A percentile compares a stretch with the other conserved stretches of the same genome.
Evolutionary conservation across 352 stramenopile genomes (phyloP).

Genomic region (Phytophthora tentaculata): DNA sequence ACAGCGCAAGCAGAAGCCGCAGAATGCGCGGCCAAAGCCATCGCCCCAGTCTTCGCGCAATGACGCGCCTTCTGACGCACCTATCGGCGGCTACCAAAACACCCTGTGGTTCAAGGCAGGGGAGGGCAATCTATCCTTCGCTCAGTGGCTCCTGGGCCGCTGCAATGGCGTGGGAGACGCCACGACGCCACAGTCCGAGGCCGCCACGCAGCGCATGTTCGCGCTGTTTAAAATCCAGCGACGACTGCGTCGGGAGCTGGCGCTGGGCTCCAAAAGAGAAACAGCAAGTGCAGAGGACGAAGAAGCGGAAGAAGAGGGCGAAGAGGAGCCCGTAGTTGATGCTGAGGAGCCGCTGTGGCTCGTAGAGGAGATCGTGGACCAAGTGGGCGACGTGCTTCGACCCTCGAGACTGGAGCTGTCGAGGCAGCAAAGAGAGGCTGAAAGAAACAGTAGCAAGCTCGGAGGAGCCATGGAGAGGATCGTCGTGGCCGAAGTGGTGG

Average conservation of each 20-base stretch:
- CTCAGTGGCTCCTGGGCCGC: slow-evolving; percentile 67
- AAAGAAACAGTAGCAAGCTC: slow-evolving; percentile 30
- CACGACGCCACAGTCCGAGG: slow-evolving; percentile 35
- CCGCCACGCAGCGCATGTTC: slow-evolving; percentile 41
- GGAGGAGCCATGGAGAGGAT: slow-evolving; percentile 43
- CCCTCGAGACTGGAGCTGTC: slow-evolving; percentile 36
- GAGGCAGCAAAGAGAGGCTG: slow-evolving; percentile 26
- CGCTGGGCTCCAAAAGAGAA: slow-evolving; percentile 28
- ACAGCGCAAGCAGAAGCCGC: slow-evolving; percentile 31
- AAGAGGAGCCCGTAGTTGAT: slow-evolving; percentile 10
- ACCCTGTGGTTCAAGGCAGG: slow-evolving; percentile 55
- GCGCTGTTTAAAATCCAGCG: slow-evolving; percentile 53
- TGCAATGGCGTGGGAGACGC: slow-evolving; percentile 52
- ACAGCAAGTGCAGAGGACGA: slow-evolving; percentile 12
- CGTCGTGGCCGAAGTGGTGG: slow-evolving; percentile 61
- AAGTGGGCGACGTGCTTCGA: slow-evolving; percentile 42
- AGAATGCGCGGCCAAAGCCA: slow-evolving; percentile 14
- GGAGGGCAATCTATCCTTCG: slow-evolving; percentile 50
- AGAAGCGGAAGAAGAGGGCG: slow-evolving; percentile 18
- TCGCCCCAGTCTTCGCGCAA: slow-evolving; percentile 1
- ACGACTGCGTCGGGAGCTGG: slow-evolving; percentile 51
- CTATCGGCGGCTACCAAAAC: slow-evolving; percentile 40
- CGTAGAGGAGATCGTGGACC: slow-evolving; percentile 42
- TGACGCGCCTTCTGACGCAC: background rate
- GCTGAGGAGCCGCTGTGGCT: slow-evolving; percentile 25